phyloP scores from a whole-genome alignment of 2,329 filamentous ascomycete genomes.

The Balansia obtecta region DNA sequence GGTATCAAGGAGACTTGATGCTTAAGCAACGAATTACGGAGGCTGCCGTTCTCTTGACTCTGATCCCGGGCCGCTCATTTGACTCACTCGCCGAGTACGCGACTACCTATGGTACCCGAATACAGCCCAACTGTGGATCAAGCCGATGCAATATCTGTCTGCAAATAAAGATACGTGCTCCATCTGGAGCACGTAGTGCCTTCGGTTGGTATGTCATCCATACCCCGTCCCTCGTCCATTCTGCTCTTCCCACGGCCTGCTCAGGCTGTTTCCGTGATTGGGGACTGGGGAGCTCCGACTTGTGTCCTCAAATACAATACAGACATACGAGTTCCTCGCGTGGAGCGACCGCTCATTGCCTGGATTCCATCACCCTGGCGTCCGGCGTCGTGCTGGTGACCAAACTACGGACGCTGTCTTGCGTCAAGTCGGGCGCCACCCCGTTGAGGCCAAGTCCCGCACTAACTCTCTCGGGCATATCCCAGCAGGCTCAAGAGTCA shows the following conservation, averaged over 20 bases:
- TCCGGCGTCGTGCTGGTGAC: background rate
- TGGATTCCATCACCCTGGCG: background rate
- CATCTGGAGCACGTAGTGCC: too few relatives aligned
- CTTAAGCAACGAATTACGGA: too few relatives aligned
- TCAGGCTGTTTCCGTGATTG: too few relatives aligned
- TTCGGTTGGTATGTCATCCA: too few relatives aligned
- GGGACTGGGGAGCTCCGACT: too few relatives aligned
- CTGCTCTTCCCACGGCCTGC: too few relatives aligned
- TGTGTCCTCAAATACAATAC: too few relatives aligned
- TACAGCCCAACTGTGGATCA: slow-evolving; percentile 8
- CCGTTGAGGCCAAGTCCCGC: background rate
- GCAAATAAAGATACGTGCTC: too few relatives aligned
- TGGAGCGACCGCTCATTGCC: background rate
- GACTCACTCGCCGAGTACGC: background rate
- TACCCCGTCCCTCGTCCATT: too few relatives aligned
- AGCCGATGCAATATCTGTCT: background rate
- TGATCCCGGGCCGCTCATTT: background rate
- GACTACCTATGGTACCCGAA: background rate
- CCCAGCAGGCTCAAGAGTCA: background rate
- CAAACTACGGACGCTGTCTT: background rate
- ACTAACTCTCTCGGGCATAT: background rate
- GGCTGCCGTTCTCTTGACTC: too few relatives aligned
- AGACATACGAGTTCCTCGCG: background rate
- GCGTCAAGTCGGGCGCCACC: background rate
- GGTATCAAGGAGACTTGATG: too few relatives aligned